Evolutionary conservation across 768 basidiomycete species (phyloP).

Genomic region (Tylopilus subfusipes): DNA sequence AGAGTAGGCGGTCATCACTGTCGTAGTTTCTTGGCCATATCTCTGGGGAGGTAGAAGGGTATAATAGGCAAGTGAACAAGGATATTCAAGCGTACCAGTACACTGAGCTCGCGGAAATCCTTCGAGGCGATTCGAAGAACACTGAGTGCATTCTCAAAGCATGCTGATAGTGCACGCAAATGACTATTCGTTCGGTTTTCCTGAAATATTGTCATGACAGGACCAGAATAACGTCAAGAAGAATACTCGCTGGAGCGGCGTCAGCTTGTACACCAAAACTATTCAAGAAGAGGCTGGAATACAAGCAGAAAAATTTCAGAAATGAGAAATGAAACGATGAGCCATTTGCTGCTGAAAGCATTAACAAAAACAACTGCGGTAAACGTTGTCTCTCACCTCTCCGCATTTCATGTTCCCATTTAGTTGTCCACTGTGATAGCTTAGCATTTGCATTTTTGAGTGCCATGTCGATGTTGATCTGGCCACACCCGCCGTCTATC

Average conservation of each 20-base stretch:
- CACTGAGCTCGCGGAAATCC: constrained; percentile 69
- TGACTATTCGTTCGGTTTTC: constrained; percentile 58
- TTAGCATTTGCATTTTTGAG: constrained; percentile 70
- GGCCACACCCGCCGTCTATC: constrained; percentile 44
- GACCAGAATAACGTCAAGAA: constrained; percentile 1
- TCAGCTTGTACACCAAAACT: constrained; percentile 75
- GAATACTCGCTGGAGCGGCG: constrained; percentile 48
- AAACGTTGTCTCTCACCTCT: constrained; percentile 43
- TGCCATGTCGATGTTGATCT: constrained; percentile 71
- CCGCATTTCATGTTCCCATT: constrained; percentile 72
- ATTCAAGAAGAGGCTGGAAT: constrained; percentile 80
- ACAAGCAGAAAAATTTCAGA: constrained; percentile 70
- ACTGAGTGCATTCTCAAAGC: constrained; percentile 71
- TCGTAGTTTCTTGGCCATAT: constrained; percentile 81
- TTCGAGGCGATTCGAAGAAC: constrained; percentile 67
- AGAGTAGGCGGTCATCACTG: constrained; percentile 83
- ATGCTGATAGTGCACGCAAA: constrained; percentile 63
- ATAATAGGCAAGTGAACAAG: constrained; percentile 16
- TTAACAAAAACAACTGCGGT: not conserved
- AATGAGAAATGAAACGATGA: constrained; percentile 74
- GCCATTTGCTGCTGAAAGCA: constrained; percentile 51
- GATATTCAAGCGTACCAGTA: constrained; percentile 57
- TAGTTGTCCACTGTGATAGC: constrained; percentile 67
- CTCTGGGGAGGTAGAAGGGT: constrained; percentile 42
- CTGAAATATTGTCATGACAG: constrained; percentile 30